Base-by-base conservation (phyloP, 768 basidiomycete species). In the Chalciporus sphaerocephalus region DNA sequence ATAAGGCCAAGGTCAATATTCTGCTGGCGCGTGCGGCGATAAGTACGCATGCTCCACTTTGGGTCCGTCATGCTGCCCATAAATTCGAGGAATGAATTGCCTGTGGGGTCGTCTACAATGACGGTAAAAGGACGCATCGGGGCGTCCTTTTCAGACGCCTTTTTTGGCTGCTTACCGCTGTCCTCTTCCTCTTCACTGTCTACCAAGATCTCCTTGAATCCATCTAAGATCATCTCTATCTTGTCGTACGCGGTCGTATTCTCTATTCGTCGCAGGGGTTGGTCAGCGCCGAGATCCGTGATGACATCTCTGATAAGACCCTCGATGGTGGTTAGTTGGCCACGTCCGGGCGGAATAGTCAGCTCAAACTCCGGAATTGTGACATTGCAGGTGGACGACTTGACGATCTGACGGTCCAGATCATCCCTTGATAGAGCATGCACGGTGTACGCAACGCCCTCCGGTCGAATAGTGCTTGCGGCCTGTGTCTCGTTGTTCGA, bases 1-100 rank as follows among this genome's bases (percentile, higher is more conserved):
- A 81, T 75, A 7, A 98, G 66, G 1, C 95, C 94, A 4, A 99
- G 68, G 9, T 72, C 70, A 37, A 86, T 71, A 55, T 95, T 93
- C 61, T 98, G 93, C 46, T 91, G 75, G 4, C 76, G 61, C 0
- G 87, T 86, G 37, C 96, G 76, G 33, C 76, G 75, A 59, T 94
- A 98, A 10, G 82, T 85, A 46, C 84, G 74, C 69, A 95, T 71
- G 56, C 81, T 84, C 96, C 96, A 99, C 61, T 92, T 89, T 1
- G 94, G 86, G 64, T 99, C 96, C 4, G 85, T 74, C 74, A 91
- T 89, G 46, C 81, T 85, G 9, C 79, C 93, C 3, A 80, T 56
- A 59, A 95, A 94, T 68, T 96, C 92, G 65, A 96, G 73, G 73
- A 94, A 98, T n/a, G 92, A 94, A 68, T 95, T 94, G 6, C 96